Percentiles rank a stretch among this genome's conserved stretches.
These are phyloP conservation scores for Cryptosporidium xiaoi DNA, from an alignment of 169 alveolate species.

Conservation along the genomic window DNA sequence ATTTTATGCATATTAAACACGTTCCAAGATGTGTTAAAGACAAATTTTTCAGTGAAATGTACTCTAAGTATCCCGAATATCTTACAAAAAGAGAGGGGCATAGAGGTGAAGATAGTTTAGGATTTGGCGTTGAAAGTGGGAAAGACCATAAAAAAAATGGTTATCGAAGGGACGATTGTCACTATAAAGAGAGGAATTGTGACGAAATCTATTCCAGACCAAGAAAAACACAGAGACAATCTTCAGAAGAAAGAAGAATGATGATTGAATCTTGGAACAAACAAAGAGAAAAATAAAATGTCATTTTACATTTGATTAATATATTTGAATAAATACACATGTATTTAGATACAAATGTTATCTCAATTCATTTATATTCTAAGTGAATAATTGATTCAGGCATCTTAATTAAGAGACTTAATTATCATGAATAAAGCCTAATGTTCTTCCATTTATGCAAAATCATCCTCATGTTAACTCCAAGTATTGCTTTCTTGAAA, in stretches of 20 bases:
- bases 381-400: no score
- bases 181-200: constrained; percentile 67
- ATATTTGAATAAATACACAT: background rate
- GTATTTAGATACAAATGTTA: background rate
- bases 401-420: no score
- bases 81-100: constrained; percentile 82
- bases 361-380: no score
- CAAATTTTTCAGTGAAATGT: constrained; percentile 94
- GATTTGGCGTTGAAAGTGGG: constrained; percentile 74
- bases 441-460: no score
- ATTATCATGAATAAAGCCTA: no score
- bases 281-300: constrained; percentile 79
- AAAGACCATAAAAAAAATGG: constrained; percentile 73
- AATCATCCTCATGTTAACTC: background rate
- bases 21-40: constrained; percentile 92
- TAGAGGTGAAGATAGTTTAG: constrained; percentile 14
- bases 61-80: constrained; percentile 97
- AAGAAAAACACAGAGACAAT: constrained; percentile 82
- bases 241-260: constrained; percentile 92
- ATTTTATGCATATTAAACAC: constrained; percentile 98
- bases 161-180: constrained; percentile 62
- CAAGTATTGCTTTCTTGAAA: background rate
- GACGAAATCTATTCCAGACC: constrained; percentile 32
- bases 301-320: background rate
- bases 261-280: constrained; percentile 93